Conservation (phyloP, 495 filamentous ascomycete genomes). For the Penicillium chermesinum region DNA sequence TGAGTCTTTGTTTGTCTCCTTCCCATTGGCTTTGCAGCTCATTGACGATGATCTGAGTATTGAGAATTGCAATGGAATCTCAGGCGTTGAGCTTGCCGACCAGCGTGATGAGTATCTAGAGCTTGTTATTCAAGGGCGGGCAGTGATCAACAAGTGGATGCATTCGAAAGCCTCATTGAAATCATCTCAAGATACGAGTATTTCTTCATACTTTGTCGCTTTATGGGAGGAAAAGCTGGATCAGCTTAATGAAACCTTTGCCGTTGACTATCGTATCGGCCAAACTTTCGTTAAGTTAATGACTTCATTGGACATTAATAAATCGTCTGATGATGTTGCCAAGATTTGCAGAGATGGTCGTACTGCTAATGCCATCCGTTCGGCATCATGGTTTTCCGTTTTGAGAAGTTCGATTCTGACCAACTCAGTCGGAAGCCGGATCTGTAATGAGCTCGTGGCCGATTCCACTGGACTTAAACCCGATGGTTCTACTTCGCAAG, state of each 20-base stretch:
- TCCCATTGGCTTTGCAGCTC: constrained; percentile 53
- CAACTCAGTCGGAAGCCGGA: constrained; percentile 34
- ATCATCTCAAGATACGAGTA: constrained; percentile 7
- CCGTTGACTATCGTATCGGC: constrained; percentile 35
- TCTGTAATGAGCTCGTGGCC: constrained; percentile 57
- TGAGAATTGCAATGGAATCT: constrained; percentile 51
- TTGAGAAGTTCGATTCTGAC: constrained; percentile 32
- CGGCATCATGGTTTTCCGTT: constrained; percentile 37
- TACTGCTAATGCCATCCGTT: constrained; percentile 35
- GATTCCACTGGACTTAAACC: constrained; percentile 52
- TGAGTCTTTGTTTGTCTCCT: constrained; percentile 38
- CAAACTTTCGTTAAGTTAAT: constrained; percentile 41
- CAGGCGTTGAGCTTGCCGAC: constrained; percentile 41
- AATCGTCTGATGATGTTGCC: constrained; percentile 30
- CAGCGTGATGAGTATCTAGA: constrained; percentile 56
- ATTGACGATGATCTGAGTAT: constrained; percentile 61
- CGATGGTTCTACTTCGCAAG: constrained; percentile 30
- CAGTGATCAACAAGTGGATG: constrained; percentile 47
- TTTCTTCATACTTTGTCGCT: constrained; percentile 23
- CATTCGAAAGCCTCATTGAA: constrained; percentile 17
- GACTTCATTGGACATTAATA: constrained; percentile 19
- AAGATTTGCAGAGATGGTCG: constrained; percentile 34
- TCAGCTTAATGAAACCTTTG: constrained; percentile 24
- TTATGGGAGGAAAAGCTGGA: constrained; percentile 38
- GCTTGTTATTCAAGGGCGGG: constrained; percentile 53